These are phyloP conservation scores for Termitomyces eurrhizus DNA, from an alignment of 768 basidiomycete genomes.

Conservation along the genomic window DNA sequence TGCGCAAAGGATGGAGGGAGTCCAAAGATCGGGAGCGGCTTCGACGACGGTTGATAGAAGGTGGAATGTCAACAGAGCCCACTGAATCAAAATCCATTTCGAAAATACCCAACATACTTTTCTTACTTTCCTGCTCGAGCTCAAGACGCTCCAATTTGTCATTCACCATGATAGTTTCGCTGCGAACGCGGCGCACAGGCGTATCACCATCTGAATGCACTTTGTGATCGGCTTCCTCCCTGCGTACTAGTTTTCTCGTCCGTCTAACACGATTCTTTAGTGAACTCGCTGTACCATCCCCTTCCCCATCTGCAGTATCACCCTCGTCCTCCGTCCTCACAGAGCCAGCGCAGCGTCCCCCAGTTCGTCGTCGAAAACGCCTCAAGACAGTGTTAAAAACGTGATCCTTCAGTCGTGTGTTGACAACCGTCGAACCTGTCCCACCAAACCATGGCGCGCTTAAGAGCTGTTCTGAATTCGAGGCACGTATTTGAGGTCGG, in stretches of 20 bases:
- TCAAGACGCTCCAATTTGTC: constrained; percentile 29
- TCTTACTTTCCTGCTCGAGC: constrained; percentile 23
- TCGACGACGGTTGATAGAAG: constrained; percentile 37
- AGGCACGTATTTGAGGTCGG: constrained; percentile 36
- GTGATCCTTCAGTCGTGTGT: constrained; percentile 91
- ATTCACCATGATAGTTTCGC: constrained; percentile 46
- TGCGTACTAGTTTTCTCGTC: constrained; percentile 35
- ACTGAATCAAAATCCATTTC: constrained; percentile 38
- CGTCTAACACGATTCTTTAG: constrained; percentile 27
- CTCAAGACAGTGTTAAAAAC: constrained; percentile 88
- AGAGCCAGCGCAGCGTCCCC: constrained; percentile 32
- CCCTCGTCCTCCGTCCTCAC: constrained; percentile 55
- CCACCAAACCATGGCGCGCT: constrained; percentile 69
- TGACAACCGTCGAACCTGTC: constrained; percentile 89
- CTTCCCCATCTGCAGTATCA: constrained; percentile 42
- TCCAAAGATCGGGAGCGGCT: constrained; percentile 43
- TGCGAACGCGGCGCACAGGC: constrained; percentile 59
- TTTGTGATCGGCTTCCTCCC: constrained; percentile 34
- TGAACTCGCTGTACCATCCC: constrained; percentile 17
- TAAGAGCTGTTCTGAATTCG: constrained; percentile 36
- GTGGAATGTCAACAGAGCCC: constrained; percentile 20
- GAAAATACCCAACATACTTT: constrained; percentile 32
- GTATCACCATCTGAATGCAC: constrained; percentile 33
- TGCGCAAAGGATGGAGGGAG: constrained; percentile 23
- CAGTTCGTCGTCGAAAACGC: constrained; percentile 57